Evolutionary conservation across 2,329 filamentous ascomycete genomes (phyloP).

Genomic region (Trichoderma atrobrunneum): DNA sequence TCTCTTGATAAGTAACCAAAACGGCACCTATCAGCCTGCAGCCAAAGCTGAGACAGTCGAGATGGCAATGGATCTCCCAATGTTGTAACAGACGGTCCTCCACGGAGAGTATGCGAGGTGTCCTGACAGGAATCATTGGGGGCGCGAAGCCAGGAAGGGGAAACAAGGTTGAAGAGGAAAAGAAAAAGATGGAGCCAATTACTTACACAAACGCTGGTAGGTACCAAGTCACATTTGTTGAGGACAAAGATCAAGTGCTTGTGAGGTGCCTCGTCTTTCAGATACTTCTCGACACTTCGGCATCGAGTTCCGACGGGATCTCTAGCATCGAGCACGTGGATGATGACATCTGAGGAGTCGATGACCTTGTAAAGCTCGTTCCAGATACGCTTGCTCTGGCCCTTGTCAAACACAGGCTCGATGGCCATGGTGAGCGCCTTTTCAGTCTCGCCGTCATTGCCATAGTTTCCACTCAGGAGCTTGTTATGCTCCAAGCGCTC

Average conservation of each 20-base stretch:
- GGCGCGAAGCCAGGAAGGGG: slow-evolving; percentile 21
- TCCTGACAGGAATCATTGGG: slow-evolving; percentile 83
- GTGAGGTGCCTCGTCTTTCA: slow-evolving; percentile 88
- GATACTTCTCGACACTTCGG: slow-evolving; percentile 76
- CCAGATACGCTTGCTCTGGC: slow-evolving; percentile 93
- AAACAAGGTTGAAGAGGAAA: slow-evolving; percentile 17
- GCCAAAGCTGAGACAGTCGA: slow-evolving; percentile 36
- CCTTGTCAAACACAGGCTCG: slow-evolving; percentile 89
- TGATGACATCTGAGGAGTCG: slow-evolving; percentile 90
- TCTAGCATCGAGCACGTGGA: slow-evolving; percentile 89
- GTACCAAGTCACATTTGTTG: slow-evolving; percentile 71
- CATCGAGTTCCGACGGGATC: slow-evolving; percentile 90
- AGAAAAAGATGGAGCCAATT: slow-evolving; percentile 14
- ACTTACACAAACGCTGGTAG: slow-evolving; percentile 93
- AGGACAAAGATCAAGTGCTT: slow-evolving; percentile 69
- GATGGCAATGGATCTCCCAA: slow-evolving; percentile 81
- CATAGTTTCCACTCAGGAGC: slow-evolving; percentile 68
- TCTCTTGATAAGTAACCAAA: slow-evolving; percentile 78
- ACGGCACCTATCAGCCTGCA: slow-evolving; percentile 74
- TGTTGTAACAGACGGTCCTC: slow-evolving; percentile 95
- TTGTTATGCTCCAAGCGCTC: slow-evolving; percentile 77
- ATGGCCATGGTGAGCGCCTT: slow-evolving; percentile 55
- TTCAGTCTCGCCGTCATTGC: slow-evolving; percentile 49
- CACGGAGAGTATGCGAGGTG: slow-evolving; percentile 67
- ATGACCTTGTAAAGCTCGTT: slow-evolving; percentile 96